A percentile compares a stretch with the other conserved stretches of the same genome.
phyloP scores from a whole-genome alignment of 768 basidiomycete genomes.

The Boletus rubescentipes region DNA sequence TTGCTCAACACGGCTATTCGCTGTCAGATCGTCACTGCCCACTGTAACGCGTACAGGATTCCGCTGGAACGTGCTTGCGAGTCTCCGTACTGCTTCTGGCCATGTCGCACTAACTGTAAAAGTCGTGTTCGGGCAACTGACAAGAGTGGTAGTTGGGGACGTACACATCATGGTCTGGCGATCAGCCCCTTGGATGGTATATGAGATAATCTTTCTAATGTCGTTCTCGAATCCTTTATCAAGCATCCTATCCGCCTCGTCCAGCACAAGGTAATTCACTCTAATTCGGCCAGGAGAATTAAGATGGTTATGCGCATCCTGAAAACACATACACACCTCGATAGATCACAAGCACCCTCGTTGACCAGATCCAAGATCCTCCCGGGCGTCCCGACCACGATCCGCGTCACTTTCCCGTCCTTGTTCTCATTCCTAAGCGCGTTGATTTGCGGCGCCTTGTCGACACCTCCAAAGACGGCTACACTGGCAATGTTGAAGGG shows the following conservation, averaged over 20 bases:
- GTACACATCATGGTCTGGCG: conserved; percentile 94
- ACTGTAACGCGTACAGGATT: conserved; percentile 90
- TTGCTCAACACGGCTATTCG: conserved; percentile 93
- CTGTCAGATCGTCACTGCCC: conserved; percentile 91
- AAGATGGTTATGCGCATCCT: neutral
- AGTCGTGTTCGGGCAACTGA: neutral
- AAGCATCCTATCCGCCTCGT: conserved; percentile 98
- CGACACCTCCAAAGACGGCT: conserved; percentile 93
- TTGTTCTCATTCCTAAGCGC: conserved; percentile 57
- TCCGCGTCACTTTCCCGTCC: conserved; percentile 55
- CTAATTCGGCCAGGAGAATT: conserved; percentile 36
- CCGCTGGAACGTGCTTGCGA: conserved; percentile 85
- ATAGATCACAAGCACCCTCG: conserved; percentile 82
- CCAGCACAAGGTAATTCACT: conserved; percentile 89
- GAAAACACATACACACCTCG: conserved; percentile 47
- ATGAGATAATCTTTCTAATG: conserved; percentile 84
- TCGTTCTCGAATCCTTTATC: conserved; percentile 99
- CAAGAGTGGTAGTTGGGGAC: conserved; percentile 29
- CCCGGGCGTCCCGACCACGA: conserved; percentile 96
- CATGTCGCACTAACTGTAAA: conserved; percentile 91
- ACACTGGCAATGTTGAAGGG: conserved; percentile 77
- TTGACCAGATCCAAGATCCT: conserved; percentile 89
- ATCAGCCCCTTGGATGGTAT: conserved; percentile 61
- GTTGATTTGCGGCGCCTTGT: conserved; percentile 79
- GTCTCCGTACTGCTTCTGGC: conserved; percentile 89